phyloP scores from a whole-genome alignment of 768 basidiomycete genomes.

The Rhodotorula babjevae region DNA sequence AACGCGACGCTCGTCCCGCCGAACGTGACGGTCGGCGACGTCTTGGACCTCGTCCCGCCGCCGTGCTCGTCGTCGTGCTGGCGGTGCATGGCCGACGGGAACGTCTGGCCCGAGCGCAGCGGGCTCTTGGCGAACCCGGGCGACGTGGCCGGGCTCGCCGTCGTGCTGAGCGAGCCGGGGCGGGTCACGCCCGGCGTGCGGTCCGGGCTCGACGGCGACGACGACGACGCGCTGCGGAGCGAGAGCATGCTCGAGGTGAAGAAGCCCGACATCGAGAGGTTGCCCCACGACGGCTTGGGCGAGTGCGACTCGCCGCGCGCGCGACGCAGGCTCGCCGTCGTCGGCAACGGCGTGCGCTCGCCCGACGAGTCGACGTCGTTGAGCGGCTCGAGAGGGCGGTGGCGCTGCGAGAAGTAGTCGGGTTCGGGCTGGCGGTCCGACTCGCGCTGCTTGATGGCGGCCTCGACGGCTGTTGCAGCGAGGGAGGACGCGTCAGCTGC shows the following conservation, averaged over 20 bases:
- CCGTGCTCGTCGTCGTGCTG: conserved; percentile 1
- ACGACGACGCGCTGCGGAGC: conserved; percentile 12
- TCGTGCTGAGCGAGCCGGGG: conserved; percentile 1
- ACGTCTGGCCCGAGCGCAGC: neutral
- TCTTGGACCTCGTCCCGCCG: conserved; percentile 6
- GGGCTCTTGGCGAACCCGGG: conserved; percentile 16
- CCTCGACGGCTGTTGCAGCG: conserved; percentile 3
- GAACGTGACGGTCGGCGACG: conserved; percentile 32
- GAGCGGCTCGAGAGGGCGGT: conserved; percentile 3
- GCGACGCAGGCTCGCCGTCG: conserved; percentile 1
- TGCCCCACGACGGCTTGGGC: conserved; percentile 32
- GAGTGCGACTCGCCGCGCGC: conserved; percentile 14
- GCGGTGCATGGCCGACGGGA: conserved; percentile 15
- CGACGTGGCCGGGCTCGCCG: conserved; percentile 10
- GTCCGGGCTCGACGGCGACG: conserved; percentile 20
- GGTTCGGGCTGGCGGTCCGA: conserved; percentile 1
- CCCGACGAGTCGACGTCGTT: neutral
- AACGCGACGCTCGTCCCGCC: conserved; percentile 33
- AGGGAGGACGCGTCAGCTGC: too few species aligned
- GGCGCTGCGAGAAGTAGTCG: conserved; percentile 38
- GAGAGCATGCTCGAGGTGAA: conserved; percentile 37
- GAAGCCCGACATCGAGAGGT: conserved; percentile 33
- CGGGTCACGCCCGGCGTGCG: conserved; percentile 1
- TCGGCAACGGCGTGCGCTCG: conserved; percentile 29
- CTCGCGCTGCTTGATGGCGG: neutral